Evolutionary conservation across 2,329 filamentous ascomycete genomes (phyloP).

Genomic region (Alternaria solani): DNA sequence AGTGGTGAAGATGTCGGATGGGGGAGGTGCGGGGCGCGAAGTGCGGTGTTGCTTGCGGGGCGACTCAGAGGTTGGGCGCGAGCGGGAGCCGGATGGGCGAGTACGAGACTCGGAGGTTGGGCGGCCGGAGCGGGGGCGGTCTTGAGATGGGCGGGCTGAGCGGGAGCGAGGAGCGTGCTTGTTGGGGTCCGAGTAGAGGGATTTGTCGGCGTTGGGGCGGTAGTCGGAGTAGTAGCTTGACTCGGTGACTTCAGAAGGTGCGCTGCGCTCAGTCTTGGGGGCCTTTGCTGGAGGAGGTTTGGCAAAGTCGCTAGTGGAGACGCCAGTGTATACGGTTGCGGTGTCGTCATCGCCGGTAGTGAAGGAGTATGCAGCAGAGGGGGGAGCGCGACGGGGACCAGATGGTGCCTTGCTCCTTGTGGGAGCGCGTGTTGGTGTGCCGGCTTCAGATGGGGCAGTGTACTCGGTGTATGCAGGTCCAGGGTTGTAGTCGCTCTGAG

Average conservation of each 20-base stretch:
- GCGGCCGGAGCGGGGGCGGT: slow-evolving; percentile 17
- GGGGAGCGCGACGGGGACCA: slow-evolving; percentile 44
- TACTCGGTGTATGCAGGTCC: slow-evolving; percentile 36
- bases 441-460: slow-evolving; percentile 38
- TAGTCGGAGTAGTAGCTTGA: slow-evolving; percentile 54
- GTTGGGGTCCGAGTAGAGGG: slow-evolving; percentile 31
- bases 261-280: slow-evolving; percentile 16
- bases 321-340: slow-evolving; percentile 52
- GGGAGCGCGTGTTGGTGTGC: slow-evolving; percentile 23
- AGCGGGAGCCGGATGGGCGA: slow-evolving; percentile 38
- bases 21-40: slow-evolving; percentile 35
- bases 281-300: slow-evolving; percentile 24
- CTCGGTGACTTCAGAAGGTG: slow-evolving; percentile 39
- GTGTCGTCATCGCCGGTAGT: slow-evolving; percentile 57
- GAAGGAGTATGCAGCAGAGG: slow-evolving; percentile 58
- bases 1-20: slow-evolving; percentile 50
- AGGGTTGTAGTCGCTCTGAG: slow-evolving; percentile 27
- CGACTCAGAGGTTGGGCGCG: slow-evolving; percentile 44
- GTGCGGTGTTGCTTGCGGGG: slow-evolving; percentile 46
- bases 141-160: slow-evolving; percentile 24
- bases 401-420: slow-evolving; percentile 25
- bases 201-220: slow-evolving; percentile 49
- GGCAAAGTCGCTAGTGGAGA: slow-evolving; percentile 51
- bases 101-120: slow-evolving; percentile 21
- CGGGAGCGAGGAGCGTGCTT: slow-evolving; percentile 32